These are phyloP conservation scores for Grosmannia penicillata DNA, from an alignment of 2,329 filamentous ascomycete genomes.

Conservation along the genomic window DNA sequence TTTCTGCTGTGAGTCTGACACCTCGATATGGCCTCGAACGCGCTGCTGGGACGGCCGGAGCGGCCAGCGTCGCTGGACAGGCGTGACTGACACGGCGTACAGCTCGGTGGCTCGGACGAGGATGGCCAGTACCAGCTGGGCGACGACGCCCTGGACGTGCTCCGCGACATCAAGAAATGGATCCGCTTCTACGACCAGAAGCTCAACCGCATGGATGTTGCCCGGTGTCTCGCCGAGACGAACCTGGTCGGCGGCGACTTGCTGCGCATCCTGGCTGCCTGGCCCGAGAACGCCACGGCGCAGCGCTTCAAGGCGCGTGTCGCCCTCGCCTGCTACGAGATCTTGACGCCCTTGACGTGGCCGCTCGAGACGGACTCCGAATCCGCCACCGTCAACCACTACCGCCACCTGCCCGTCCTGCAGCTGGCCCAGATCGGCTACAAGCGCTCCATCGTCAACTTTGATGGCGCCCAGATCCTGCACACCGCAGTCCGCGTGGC, in stretches of 20 bases:
- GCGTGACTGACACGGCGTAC: slow-evolving; percentile 10
- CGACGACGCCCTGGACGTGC: slow-evolving; percentile 80
- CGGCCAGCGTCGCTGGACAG: too few relatives aligned
- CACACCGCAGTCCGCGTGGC: slow-evolving; percentile 69
- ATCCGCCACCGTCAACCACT: slow-evolving; percentile 82
- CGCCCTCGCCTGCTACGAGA: slow-evolving; percentile 73
- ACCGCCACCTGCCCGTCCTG: slow-evolving; percentile 79
- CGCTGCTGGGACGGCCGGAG: too few relatives aligned
- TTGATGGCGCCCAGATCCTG: slow-evolving; percentile 61
- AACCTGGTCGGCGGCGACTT: slow-evolving; percentile 86
- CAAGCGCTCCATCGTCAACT: slow-evolving; percentile 78
- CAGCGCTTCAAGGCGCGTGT: slow-evolving; percentile 65
- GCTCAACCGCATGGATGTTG: slow-evolving; percentile 85
- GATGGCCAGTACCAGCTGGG: slow-evolving; percentile 77
- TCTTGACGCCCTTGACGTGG: slow-evolving; percentile 89
- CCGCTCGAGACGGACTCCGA: slow-evolving; percentile 67
- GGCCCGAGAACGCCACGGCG: slow-evolving; percentile 58
- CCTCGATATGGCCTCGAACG: too few relatives aligned
- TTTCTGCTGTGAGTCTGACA: slow-evolving; percentile 72
- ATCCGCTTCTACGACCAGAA: slow-evolving; percentile 89
- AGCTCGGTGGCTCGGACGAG: slow-evolving; percentile 78
- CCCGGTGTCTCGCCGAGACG: slow-evolving; percentile 78
- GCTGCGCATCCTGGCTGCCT: slow-evolving; percentile 72
- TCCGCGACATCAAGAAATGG: slow-evolving; percentile 92
- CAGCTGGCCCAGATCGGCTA: slow-evolving; percentile 79